Percentiles rank a stretch among this genome's conserved stretches.
These are phyloP conservation scores for Pleurotus tuber-regium DNA, from an alignment of 768 basidiomycete species.

Conservation along the genomic window DNA sequence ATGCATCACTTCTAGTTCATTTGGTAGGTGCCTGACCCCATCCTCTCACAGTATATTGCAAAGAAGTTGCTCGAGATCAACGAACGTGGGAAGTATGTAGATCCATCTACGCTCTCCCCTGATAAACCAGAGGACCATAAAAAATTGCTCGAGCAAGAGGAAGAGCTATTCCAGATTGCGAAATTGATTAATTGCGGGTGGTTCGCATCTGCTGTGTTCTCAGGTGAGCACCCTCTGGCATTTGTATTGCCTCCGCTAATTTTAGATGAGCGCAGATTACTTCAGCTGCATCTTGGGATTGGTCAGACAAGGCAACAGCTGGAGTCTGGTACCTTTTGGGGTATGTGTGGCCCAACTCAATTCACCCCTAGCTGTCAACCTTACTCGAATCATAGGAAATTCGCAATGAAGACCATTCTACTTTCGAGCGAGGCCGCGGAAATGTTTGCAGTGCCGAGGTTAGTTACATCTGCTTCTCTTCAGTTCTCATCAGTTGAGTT, in stretches of 20 bases:
- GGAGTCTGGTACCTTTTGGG: constrained; percentile 75
- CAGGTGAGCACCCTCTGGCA: constrained; percentile 1
- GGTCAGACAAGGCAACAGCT: constrained; percentile 68
- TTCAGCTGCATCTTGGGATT: constrained; percentile 80
- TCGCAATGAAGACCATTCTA: constrained; percentile 53
- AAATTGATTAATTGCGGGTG: constrained; percentile 77
- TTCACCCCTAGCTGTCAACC: not conserved
- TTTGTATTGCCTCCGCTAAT: constrained; percentile 6
- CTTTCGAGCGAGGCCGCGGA: constrained; percentile 78
- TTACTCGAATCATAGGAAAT: constrained; percentile 51
- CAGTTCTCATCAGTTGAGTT: constrained; percentile 2
- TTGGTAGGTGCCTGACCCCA: not conserved
- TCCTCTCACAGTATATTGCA: constrained; percentile 64
- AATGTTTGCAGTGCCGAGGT: constrained; percentile 85
- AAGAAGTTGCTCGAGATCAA: constrained; percentile 77
- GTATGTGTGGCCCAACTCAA: constrained; percentile 32
- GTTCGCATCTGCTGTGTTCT: constrained; percentile 50
- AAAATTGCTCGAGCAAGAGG: constrained; percentile 53
- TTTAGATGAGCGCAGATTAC: constrained; percentile 60
- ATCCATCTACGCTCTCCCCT: constrained; percentile 47
- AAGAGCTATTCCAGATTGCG: constrained; percentile 83
- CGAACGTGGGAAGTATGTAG: constrained; percentile 60
- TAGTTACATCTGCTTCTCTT: constrained; percentile 5
- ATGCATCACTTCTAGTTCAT: constrained; percentile 21
- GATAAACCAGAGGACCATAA: constrained; percentile 31